A percentile compares a stretch with the other conserved stretches of the same genome.
Conservation (phyloP, 1,139 yeast species). For the Debaryomycetaceae sp. region DNA sequence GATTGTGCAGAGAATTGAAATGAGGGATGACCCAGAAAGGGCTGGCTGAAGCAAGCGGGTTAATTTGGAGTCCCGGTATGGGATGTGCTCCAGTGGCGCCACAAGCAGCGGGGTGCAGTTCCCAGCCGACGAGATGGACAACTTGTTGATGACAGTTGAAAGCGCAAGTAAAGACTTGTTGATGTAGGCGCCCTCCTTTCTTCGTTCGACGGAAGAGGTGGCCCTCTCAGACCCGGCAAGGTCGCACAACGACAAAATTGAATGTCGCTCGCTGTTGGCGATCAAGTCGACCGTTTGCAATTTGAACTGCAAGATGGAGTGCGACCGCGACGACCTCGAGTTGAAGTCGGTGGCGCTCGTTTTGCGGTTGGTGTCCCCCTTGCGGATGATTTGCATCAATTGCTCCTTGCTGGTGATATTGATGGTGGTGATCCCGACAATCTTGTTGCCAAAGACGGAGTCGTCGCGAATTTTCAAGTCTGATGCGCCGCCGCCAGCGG, state of each 20-base stretch:
- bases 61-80: conserved; percentile 87
- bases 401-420: conserved; percentile 54
- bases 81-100: conserved; percentile 52
- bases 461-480: conserved; percentile 79
- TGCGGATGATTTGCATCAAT: conserved; percentile 53
- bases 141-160: conserved; percentile 81
- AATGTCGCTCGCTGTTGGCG: conserved; percentile 40
- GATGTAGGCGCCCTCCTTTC: conserved; percentile 90
- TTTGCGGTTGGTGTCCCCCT: conserved; percentile 71
- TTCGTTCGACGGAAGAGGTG: conserved; percentile 70
- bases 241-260: conserved; percentile 85
- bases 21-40: conserved; percentile 78
- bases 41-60: conserved; percentile 90
- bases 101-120: neutral
- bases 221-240: conserved; percentile 96
- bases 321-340: conserved; percentile 82
- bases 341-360: conserved; percentile 91
- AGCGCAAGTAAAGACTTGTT: conserved; percentile 85
- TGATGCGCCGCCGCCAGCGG: conserved; percentile 12
- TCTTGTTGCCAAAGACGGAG: conserved; percentile 64
- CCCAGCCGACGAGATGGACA: conserved; percentile 41
- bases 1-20: conserved; percentile 85
- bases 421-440: conserved; percentile 69
- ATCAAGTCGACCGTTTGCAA: conserved; percentile 41
- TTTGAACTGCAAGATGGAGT: conserved; percentile 78